Evolutionary conservation across 805 yeast species (phyloP).

Genomic region (Wickerhamiella musiphila): DNA sequence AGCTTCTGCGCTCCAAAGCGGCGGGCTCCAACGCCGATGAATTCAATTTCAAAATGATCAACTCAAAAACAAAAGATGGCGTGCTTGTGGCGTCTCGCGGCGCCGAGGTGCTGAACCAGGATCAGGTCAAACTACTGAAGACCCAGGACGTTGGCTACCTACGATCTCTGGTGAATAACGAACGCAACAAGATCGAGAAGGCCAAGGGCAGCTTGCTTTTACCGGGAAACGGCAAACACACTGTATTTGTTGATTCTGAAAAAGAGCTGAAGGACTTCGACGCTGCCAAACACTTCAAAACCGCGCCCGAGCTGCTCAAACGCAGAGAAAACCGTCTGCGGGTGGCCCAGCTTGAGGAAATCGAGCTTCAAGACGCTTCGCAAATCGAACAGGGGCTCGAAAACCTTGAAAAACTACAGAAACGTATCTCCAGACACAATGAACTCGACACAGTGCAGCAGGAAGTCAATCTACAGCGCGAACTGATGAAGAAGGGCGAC

Average conservation of each 20-base stretch:
- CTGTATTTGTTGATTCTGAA: slow-evolving; percentile 61
- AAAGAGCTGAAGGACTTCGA: slow-evolving; percentile 39
- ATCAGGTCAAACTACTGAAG: slow-evolving; percentile 67
- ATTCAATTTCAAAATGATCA: slow-evolving; percentile 85
- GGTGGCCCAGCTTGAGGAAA: slow-evolving; percentile 32
- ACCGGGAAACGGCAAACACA: slow-evolving; percentile 51
- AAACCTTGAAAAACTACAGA: slow-evolving; percentile 41
- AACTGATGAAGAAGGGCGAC: slow-evolving; percentile 78
- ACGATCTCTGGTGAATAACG: slow-evolving; percentile 56
- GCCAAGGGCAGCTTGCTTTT: slow-evolving; percentile 24
- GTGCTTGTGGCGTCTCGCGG: slow-evolving; percentile 40
- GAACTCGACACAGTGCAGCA: slow-evolving; percentile 52
- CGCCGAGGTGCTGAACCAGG: slow-evolving; percentile 35
- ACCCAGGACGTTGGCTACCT: slow-evolving; percentile 84
- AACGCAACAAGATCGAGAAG: slow-evolving; percentile 44
- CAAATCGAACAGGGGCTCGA: slow-evolving; percentile 37
- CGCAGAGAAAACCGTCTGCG: slow-evolving; percentile 59
- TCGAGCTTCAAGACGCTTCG: slow-evolving; percentile 2
- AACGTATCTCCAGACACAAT: slow-evolving; percentile 49
- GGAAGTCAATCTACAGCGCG: slow-evolving; percentile 62
- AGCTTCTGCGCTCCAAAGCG: slow-evolving; percentile 57
- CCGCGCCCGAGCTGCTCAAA: slow-evolving; percentile 44
- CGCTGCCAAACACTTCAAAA: slow-evolving; percentile 50
- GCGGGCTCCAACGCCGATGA: slow-evolving; percentile 78
- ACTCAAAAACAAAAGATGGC: slow-evolving; percentile 54